A percentile compares a stretch with the other conserved stretches of the same genome.
These are phyloP conservation scores for Penicillium mononematosum DNA, from an alignment of 495 filamentous ascomycete genomes.

Conservation along the genomic window DNA sequence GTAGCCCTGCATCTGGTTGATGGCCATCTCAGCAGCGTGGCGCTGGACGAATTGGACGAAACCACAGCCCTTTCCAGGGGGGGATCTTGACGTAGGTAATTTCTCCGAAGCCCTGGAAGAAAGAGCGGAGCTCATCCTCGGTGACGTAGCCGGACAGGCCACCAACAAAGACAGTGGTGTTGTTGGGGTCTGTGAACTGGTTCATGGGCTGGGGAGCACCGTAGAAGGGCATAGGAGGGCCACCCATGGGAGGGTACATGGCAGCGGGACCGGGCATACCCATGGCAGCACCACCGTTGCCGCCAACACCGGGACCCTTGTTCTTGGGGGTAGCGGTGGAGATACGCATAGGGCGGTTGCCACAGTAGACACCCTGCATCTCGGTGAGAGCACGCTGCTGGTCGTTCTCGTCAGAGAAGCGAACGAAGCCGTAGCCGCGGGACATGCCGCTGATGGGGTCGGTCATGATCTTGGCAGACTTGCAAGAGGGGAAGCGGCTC, in stretches of 20 bases:
- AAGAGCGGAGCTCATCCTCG: constrained; percentile 97
- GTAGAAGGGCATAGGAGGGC: constrained; percentile 77
- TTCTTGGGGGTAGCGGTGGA: constrained; percentile 98
- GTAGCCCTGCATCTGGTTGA: constrained; percentile 99
- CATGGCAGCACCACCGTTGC: constrained; percentile 54
- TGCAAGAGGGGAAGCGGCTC: constrained; percentile 92
- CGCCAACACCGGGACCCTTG: constrained; percentile 65
- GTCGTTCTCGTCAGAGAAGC: constrained; percentile 90
- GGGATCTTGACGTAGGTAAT: constrained; percentile 99
- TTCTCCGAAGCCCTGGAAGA: constrained; percentile 99
- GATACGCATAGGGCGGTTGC: constrained; percentile 98
- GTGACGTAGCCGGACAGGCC: constrained; percentile 98
- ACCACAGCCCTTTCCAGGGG: constrained; percentile 94
- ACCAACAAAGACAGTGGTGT: constrained; percentile 98
- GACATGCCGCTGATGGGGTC: constrained; percentile 98
- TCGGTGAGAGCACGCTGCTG: constrained; percentile 92
- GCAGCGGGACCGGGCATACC: constrained; percentile 49
- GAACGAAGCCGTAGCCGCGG: constrained; percentile 96
- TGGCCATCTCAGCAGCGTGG: constrained; percentile 99
- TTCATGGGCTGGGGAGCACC: constrained; percentile 94
- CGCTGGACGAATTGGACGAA: constrained; percentile 99
- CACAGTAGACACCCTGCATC: constrained; percentile 99
- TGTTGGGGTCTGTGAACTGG: constrained; percentile 99
- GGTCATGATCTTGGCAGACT: constrained; percentile 99
- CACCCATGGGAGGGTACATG: constrained; percentile 68